Conservation (phyloP, 768 basidiomycete species). For the Termitomyces titanicus region DNA sequence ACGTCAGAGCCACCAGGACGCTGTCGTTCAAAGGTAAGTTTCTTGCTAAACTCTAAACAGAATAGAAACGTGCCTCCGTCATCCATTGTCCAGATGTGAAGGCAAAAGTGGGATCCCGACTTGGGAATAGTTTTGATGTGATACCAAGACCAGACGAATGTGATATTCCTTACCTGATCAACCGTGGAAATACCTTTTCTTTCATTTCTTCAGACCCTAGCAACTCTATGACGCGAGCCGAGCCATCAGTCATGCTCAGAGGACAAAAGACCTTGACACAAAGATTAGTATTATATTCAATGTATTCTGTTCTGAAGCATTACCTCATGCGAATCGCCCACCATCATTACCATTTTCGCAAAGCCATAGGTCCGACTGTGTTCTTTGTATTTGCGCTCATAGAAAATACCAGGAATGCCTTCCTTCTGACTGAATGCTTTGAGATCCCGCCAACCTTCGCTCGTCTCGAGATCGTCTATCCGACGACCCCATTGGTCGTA, state of each 20-base stretch:
- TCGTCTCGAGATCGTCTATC: slow-evolving; percentile 63
- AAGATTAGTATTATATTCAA: neutral
- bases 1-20: slow-evolving; percentile 75
- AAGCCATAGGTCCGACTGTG: slow-evolving; percentile 64
- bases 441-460: slow-evolving; percentile 69
- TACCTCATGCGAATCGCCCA: slow-evolving; percentile 63
- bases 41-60: slow-evolving; percentile 14
- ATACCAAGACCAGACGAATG: neutral
- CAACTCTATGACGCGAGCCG: slow-evolving; percentile 69
- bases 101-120: slow-evolving; percentile 57
- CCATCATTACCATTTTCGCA: slow-evolving; percentile 58
- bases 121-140: slow-evolving; percentile 18
- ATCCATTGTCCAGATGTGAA: slow-evolving; percentile 84
- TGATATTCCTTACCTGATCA: slow-evolving; percentile 46
- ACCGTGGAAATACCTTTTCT: slow-evolving; percentile 49
- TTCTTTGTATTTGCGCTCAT: slow-evolving; percentile 58
- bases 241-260: slow-evolving; percentile 77
- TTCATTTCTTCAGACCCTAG: slow-evolving; percentile 59
- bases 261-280: slow-evolving; percentile 60
- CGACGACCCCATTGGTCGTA: slow-evolving; percentile 74
- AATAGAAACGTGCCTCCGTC: slow-evolving; percentile 54
- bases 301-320: slow-evolving; percentile 10
- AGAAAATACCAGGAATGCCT: slow-evolving; percentile 65
- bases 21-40: slow-evolving; percentile 23
- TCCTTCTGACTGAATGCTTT: slow-evolving; percentile 61